Percentiles rank a stretch among this genome's conserved stretches.
These are phyloP conservation scores for Boeremia lycopersici DNA, from an alignment of 2,329 filamentous ascomycete genomes.

Conservation along the genomic window DNA sequence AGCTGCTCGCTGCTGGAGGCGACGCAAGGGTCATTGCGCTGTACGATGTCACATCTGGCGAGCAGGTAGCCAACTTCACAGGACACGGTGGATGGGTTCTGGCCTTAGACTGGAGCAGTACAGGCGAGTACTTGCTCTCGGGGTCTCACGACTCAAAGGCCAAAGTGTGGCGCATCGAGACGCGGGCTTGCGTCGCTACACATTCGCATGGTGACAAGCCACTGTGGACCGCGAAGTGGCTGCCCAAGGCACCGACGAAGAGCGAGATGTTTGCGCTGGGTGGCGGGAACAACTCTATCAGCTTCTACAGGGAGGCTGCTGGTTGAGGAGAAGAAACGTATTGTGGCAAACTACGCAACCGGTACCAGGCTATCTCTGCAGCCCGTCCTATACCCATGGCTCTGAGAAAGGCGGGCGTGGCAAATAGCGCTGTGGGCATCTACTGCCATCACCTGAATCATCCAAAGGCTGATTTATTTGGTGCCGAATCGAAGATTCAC, in stretches of 20 bases:
- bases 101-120: constrained; percentile 89
- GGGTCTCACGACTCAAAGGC: constrained; percentile 92
- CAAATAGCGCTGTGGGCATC: background rate
- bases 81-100: constrained; percentile 89
- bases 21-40: constrained; percentile 87
- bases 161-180: constrained; percentile 93
- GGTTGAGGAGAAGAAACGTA: constrained; percentile 33
- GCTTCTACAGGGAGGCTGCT: constrained; percentile 49
- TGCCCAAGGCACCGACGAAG: constrained; percentile 42
- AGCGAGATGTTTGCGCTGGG: constrained; percentile 51
- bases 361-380: background rate
- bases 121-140: constrained; percentile 87
- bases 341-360: background rate
- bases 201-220: constrained; percentile 77
- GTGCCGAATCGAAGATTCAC: too few species aligned
- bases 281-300: constrained; percentile 45
- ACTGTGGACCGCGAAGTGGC: constrained; percentile 48
- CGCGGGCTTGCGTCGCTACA: constrained; percentile 84
- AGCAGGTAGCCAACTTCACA: constrained; percentile 84
- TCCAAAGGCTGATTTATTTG: too few species aligned
- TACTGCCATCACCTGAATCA: background rate
- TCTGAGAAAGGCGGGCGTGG: background rate
- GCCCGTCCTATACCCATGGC: background rate
- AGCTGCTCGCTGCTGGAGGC: constrained; percentile 84
- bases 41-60: constrained; percentile 90